phyloP scores from a whole-genome alignment of 208 protist species.

The Blastocrithidia nonstop region DNA sequence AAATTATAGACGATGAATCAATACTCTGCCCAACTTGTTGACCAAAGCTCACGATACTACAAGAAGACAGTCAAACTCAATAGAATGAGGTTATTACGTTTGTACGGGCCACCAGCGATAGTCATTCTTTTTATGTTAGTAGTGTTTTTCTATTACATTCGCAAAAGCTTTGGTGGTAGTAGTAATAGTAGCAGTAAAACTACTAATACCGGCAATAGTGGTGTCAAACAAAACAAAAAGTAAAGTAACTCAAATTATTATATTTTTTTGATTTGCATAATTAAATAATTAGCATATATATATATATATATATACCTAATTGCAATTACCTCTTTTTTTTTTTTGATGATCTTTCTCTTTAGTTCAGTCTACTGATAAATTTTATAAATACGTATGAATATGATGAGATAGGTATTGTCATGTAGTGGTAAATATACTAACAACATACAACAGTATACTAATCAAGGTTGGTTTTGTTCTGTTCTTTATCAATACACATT shows the following conservation, averaged over 20 bases:
- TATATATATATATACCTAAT: not conserved
- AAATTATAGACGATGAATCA: constrained; percentile 81
- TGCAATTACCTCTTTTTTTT: not conserved
- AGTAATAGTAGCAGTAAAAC: not conserved
- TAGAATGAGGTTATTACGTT: constrained; percentile 66
- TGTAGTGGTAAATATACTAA: too few species aligned
- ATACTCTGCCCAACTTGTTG: constrained; percentile 64
- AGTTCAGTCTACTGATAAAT: too few species aligned
- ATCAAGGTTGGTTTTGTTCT: too few species aligned
- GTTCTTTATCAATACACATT: too few species aligned
- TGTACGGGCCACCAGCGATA: constrained; percentile 69
- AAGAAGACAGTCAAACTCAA: constrained; percentile 80
- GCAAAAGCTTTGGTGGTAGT: constrained; percentile 7
- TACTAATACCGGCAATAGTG: too few species aligned
- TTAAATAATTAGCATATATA: constrained; percentile 7
- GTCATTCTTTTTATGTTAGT: constrained; percentile 38
- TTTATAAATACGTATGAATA: too few species aligned
- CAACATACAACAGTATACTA: too few species aligned
- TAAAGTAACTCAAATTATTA: too few species aligned
- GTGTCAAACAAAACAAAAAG: too few species aligned
- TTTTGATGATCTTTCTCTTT: too few species aligned
- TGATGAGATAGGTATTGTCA: too few species aligned
- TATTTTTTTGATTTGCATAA: too few species aligned
- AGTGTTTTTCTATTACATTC: constrained; percentile 75
- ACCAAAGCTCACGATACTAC: constrained; percentile 74